A percentile compares a stretch with the other conserved stretches of the same genome.
Conservation (phyloP, 345 rosid genomes). For the Psidium guajava region DNA sequence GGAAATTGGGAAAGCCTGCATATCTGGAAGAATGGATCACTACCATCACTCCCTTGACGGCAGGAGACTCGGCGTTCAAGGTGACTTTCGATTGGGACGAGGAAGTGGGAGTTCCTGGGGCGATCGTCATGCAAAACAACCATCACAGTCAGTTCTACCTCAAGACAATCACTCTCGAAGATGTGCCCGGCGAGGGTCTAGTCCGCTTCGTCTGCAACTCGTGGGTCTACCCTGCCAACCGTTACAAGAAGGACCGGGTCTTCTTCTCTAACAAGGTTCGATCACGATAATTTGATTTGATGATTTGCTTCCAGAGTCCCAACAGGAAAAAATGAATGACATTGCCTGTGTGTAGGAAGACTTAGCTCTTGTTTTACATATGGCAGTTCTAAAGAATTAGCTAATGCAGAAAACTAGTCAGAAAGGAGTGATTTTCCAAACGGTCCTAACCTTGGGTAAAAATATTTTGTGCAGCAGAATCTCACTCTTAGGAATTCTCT, state of each 20-base stretch:
- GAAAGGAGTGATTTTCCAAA: background rate
- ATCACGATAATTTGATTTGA: background rate
- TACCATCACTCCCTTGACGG: slow-evolving; percentile 1
- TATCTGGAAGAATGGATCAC: slow-evolving; percentile 20
- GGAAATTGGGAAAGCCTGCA: slow-evolving; percentile 23
- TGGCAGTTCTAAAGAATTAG: too few relatives aligned
- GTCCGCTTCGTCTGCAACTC: slow-evolving; percentile 37
- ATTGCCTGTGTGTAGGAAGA: background rate
- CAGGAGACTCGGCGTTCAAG: slow-evolving; percentile 19
- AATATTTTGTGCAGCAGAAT: background rate
- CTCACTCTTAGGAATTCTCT: background rate
- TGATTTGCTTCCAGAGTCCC: background rate
- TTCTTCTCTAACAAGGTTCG: slow-evolving; percentile 32
- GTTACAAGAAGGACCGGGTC: slow-evolving; percentile 15
- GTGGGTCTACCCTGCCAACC: slow-evolving; percentile 29
- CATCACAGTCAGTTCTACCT: slow-evolving; percentile 34
- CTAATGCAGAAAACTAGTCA: background rate
- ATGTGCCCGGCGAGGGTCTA: slow-evolving; percentile 29
- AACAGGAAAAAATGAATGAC: background rate
- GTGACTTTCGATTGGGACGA: slow-evolving; percentile 26
- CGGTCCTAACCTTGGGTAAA: background rate
- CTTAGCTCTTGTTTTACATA: background rate
- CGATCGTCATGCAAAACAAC: slow-evolving; percentile 19
- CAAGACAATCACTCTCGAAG: slow-evolving; percentile 22
- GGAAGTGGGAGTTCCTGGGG: slow-evolving; percentile 25